Evolutionary conservation across 2,329 filamentous ascomycete genomes (phyloP), one percentile per base, ranked within the genome.

Genomic region (Verticillium nubilum): DNA sequence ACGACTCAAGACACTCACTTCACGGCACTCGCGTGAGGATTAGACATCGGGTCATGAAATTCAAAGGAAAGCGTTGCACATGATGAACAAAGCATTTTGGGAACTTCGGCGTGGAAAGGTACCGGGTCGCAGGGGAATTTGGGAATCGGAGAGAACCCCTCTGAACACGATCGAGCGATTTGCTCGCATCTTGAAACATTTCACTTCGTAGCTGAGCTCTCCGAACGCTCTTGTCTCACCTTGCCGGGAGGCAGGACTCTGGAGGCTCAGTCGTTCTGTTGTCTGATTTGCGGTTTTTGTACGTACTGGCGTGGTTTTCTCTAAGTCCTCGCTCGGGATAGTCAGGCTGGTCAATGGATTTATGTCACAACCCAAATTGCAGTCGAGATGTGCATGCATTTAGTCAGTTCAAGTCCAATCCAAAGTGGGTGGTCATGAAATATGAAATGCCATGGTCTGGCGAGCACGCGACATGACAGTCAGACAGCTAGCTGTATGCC

Each of bases 41-140:
- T n/a, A 56, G 58, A 35, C 28, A 25, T 23, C 23, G 19, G n/a
- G 55, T 52, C 50, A 61, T 58, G 53, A 58, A 61, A 57, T 56
- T 56, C 57, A 56, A 28, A 59, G 61, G 62, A 63, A 56, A 61
- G 57, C 59, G 58, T 59, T 59, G 52, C 59, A 61, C 56, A 59
- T 61, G 62, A 61, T 61, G 61, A 64, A 57, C 57, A 56, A 63
- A 27, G 56, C 37, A 57, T 57, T 63, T 63, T 53, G 62, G 61
- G 63, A 59, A n/a, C 12, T n/a, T 59, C 26, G 17, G 35, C 26
- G 52, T 58, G 60, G 33, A 60, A 52, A 29, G 60, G 58, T 54
- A 54, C 50, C 47, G 56, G 42, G 33, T 37, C 19, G 23, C 42
- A 47, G 42, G 42, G 17, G 42, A 47, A 47, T 23, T 47, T 47